Base-by-base conservation (phyloP, 257 asterid species). In the Forsythia viridissima region DNA sequence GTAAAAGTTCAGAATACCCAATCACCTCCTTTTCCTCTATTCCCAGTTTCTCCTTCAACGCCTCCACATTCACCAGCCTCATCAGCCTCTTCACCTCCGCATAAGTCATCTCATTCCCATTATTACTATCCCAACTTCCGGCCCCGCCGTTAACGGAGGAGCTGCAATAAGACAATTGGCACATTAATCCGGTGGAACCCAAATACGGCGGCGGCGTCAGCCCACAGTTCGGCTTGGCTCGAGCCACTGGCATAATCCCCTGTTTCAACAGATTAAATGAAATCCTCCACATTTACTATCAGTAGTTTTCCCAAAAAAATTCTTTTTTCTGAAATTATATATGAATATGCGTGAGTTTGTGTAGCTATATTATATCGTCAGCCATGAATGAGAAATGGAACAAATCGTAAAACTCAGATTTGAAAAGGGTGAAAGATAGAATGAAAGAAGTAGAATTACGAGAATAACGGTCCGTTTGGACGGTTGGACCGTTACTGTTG, bases 1-100 rank as follows among this genome's bases (percentile, higher is more conserved):
- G 71, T 52, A 92, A 59, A 51, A 94, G 97, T 85, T 92, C 95
- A 55, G 69, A 59, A 71, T 92, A 92, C 30, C 87, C 76, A 48
- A 94, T 94, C 36, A 88, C 92, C 86, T 92, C 96, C 80, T 86
- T 86, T 43, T 82, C 82, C 83, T 88, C 92, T 96, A 86, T 79
- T 51, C 93, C 97, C 46, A 94, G 88, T 85, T 89, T 91, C 87
- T 77, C 88, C 83, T 92, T 92, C 82, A 92, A 65, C 30, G 91
- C 89, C 70, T 89, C 94, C 85, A 94, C 98, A 76, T 92, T 88
- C 85, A 89, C 98, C 87, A 92, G 84, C 88, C 97, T 89, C 98
- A 94, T 91, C 90, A 94, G 37, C 80, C 86, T 90, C 87, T 91
- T 94, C 48, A 95, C 98, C 91, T 94, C 98, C 41, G 82, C 93